Percentiles rank a stretch among this genome's conserved stretches.
Evolutionary conservation across 2,329 filamentous ascomycete genomes (phyloP).

Genomic region (Colletotrichum higginsianum): DNA sequence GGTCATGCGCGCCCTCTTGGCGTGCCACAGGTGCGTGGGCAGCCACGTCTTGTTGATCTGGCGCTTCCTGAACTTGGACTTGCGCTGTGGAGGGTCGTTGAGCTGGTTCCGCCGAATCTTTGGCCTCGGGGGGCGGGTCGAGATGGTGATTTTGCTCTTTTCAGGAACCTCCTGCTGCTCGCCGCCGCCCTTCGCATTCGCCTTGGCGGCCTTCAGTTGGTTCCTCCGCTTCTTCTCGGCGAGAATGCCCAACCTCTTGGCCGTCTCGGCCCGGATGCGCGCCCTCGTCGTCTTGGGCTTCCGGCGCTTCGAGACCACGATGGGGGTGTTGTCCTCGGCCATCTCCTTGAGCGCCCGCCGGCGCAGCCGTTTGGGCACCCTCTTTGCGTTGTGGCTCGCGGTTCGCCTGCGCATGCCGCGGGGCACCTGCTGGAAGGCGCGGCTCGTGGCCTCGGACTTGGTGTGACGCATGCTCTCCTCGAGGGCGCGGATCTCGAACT

Average conservation of each 20-base stretch:
- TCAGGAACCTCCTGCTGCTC: slow-evolving; percentile 46
- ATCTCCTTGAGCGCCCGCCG: slow-evolving; percentile 81
- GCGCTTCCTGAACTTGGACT: slow-evolving; percentile 84
- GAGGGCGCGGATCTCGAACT: slow-evolving; percentile 90
- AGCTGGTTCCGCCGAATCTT: slow-evolving; percentile 81
- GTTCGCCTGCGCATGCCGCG: slow-evolving; percentile 87
- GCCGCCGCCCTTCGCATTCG: slow-evolving; percentile 50
- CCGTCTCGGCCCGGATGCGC: slow-evolving; percentile 81
- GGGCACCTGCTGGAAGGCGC: slow-evolving; percentile 94
- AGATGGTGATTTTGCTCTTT: slow-evolving; percentile 49
- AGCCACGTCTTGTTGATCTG: slow-evolving; percentile 94
- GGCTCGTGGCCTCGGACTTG: slow-evolving; percentile 72
- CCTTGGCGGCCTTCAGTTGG: slow-evolving; percentile 54
- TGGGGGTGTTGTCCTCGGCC: slow-evolving; percentile 91
- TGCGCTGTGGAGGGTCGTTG: slow-evolving; percentile 69
- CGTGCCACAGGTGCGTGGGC: slow-evolving; percentile 94
- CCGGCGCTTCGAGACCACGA: slow-evolving; percentile 75
- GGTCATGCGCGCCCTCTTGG: slow-evolving; percentile 93
- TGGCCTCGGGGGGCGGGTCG: slow-evolving; percentile 64
- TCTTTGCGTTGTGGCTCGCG: slow-evolving; percentile 94
- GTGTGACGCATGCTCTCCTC: slow-evolving; percentile 86
- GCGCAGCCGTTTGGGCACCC: slow-evolving; percentile 84
- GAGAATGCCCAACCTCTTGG: slow-evolving; percentile 77
- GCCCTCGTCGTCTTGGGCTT: slow-evolving; percentile 72
- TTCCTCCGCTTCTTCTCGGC: slow-evolving; percentile 68